These are phyloP conservation scores for Violaceomyces palustris DNA, from an alignment of 1,284 basidiomycete genomes.

Conservation along the genomic window DNA sequence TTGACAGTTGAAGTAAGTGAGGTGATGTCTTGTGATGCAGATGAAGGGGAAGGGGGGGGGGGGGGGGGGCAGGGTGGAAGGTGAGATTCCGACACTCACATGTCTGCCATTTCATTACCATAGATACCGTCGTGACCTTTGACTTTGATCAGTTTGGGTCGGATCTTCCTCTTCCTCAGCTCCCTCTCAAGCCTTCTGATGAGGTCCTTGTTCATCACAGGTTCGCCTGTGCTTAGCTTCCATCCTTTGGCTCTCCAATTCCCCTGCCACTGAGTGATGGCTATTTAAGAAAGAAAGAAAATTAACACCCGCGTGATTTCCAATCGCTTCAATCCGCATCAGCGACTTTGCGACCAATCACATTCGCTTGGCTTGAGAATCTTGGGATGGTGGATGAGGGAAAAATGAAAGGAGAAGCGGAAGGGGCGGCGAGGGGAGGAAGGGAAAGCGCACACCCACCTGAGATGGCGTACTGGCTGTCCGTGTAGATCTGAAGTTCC, in stretches of 20 bases:
- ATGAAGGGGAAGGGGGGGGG: too few relatives aligned
- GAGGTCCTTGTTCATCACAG: conserved; percentile 65
- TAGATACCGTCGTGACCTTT: conserved; percentile 65
- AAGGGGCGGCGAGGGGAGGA: conserved; percentile 56
- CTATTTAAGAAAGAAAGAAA: too few relatives aligned
- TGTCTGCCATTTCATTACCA: conserved; percentile 76
- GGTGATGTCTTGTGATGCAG: too few relatives aligned
- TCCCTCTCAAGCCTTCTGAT: conserved; percentile 60
- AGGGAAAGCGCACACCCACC: neutral
- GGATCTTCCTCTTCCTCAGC: conserved; percentile 3
- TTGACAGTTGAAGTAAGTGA: too few relatives aligned
- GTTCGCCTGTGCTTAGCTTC: conserved; percentile 56
- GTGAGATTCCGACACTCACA: conserved; percentile 12
- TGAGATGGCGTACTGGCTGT: conserved; percentile 68
- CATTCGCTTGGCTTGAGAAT: too few relatives aligned
- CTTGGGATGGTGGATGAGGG: too few relatives aligned
- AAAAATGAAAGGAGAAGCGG: neutral
- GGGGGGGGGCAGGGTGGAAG: too few relatives aligned
- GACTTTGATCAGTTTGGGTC: conserved; percentile 61
- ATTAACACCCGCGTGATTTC: too few relatives aligned
- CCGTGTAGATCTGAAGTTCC: conserved; percentile 65
- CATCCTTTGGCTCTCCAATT: conserved; percentile 62
- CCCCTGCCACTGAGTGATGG: conserved; percentile 63
- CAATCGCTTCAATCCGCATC: too few relatives aligned
- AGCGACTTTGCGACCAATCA: too few relatives aligned